Evolutionary conservation across 495 filamentous ascomycete species (phyloP), one percentile per base, ranked within the genome.

Genomic region (Penicillium diatomitis): DNA sequence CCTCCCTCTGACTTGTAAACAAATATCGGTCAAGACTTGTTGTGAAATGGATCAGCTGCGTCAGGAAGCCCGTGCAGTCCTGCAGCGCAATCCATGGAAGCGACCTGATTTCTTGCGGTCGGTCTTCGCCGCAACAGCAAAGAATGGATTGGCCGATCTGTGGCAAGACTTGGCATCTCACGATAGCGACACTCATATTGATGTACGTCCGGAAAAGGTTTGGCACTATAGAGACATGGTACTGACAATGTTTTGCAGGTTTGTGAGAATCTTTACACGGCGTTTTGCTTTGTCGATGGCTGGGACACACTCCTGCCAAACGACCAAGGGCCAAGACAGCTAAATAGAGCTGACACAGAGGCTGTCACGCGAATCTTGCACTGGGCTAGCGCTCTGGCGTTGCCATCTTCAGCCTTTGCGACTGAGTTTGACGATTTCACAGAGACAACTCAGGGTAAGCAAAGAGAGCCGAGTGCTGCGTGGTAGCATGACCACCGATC

Each of bases 371-470:
- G 56, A 3, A 11, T 76, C 8, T 69, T 67, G 41, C 49, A 56
- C 6, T 74, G 72, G 71, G 60, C 65, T 5, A 61, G 59, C 43
- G 32, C 46, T 35, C 41, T 50, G 32, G 61, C 66, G 20, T 58
- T 73, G 3, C 71, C 72, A 4, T 63, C 60, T 4, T 40, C 63
- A 0, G 62, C 62, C 30, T 72, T 70, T 48, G 64, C 57, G 27
- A 47, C 55, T 32, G 38, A 33, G n/a, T 51, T 55, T n/a, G 61
- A 64, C 10, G 65, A 68, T 6, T 41, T 52, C 44, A 41, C 44
- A 5, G 52, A 65, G 28, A 57, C 67, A 32, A 52, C 68, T 30
- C 30, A 53, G 8, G 48, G 53, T 46, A 47, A 10, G 12, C 20
- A 20, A 9, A 29, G 6, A 5, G 5, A 5, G 8, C 39, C n/a